Base-by-base conservation (phyloP, 805 yeast species). In the Wickerhamiella hasegawae region DNA sequence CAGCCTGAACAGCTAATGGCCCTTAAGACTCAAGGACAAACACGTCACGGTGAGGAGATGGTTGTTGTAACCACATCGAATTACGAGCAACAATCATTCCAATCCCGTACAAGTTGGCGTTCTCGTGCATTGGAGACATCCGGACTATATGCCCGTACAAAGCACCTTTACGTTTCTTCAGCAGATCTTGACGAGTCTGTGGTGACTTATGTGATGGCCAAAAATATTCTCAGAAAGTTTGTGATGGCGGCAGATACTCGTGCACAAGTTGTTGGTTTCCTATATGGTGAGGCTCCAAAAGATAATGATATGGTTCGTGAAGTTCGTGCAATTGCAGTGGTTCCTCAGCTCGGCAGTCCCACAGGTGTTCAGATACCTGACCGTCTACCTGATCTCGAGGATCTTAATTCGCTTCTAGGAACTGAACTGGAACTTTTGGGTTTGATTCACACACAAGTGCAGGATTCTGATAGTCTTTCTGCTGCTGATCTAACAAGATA, bases 31-130 rank as follows among this genome's bases (percentile, higher is more conserved):
- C 77, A 75, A 38, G 79, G 93, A 0, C 74, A 75, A 18, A 90
- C 83, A 51, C 94, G 81, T 2, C 96, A 85, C 49, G 99, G 99
- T 23, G 98, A 90, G 51, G 92, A 85, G 47, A 87, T 90, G 48
- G 77, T 80, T 28, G 87, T 94, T 0, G 94, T 87, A 21, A 84
- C 97, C 0, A 84, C 97, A 0, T 73, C 85, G 14, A 73, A 73
- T 42, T 85, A 80, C 51, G 98, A 84, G 53, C 90, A 82, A 48
- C 76, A 73, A 58, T 59, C 76, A 12, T 90, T 90, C 52, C 65
- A 76, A 31, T 81, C 95, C 1, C 76, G 73, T 52, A 73, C 84
- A 24, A 94, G 84, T 49, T 90, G 99, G 99, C 67, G 97, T 46
- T 66, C 67, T 36, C 60, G 92, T 27, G 95, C 96, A 0, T 71